These are phyloP conservation scores for Penicillium sp. DNA, from an alignment of 2,329 filamentous ascomycete species.

Conservation along the genomic window DNA sequence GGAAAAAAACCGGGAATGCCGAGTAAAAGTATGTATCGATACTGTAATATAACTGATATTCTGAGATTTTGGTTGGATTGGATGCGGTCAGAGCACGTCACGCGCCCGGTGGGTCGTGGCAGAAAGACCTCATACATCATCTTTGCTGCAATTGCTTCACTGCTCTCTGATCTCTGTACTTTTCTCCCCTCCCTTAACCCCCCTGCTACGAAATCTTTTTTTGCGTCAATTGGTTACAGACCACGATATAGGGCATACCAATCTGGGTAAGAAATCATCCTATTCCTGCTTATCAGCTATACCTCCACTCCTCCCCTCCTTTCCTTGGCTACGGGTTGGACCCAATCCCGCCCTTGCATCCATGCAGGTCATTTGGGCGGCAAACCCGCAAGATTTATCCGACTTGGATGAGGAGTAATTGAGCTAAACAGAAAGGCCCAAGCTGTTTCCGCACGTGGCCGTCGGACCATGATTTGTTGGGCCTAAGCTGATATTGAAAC, in stretches of 20 bases:
- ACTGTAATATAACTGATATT: slow-evolving; percentile 18
- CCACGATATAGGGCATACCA: slow-evolving; percentile 1
- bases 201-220: slow-evolving; percentile 3
- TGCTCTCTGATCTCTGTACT: slow-evolving; percentile 8
- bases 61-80: slow-evolving; percentile 4
- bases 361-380: slow-evolving; percentile 11
- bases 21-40: slow-evolving; percentile 15
- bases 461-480: slow-evolving; percentile 10
- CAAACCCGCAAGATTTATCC: slow-evolving; percentile 1
- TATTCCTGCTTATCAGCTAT: slow-evolving; percentile 15
- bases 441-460: slow-evolving; percentile 7
- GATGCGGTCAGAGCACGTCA: slow-evolving; percentile 35
- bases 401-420: too few species aligned
- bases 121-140: slow-evolving; percentile 37
- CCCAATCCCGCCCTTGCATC: slow-evolving; percentile 9
- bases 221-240: slow-evolving; percentile 11
- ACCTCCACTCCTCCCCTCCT: not conserved
- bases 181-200: not conserved
- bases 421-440: slow-evolving; percentile 3
- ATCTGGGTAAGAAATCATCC: slow-evolving; percentile 23
- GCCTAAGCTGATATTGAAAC: slow-evolving; percentile 16
- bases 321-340: not conserved
- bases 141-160: slow-evolving; percentile 15
- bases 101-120: slow-evolving; percentile 33
- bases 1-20: not conserved